Base-by-base conservation (phyloP, 2,329 filamentous ascomycete species). In the Cladophialophora chaetospira region DNA sequence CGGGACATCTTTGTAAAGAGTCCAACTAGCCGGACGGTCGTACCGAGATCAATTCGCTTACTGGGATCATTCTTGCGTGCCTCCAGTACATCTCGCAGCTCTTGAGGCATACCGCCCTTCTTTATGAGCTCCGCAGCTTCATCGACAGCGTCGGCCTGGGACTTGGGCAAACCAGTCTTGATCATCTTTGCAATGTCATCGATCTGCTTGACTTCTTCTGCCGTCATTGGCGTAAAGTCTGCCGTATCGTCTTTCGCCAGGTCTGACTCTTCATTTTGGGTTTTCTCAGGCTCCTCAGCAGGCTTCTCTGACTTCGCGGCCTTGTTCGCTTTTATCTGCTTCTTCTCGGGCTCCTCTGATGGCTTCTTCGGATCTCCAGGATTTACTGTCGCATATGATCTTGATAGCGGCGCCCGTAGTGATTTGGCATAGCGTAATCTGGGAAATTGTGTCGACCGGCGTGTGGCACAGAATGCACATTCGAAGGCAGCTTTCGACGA, bases 71-170 rank as follows among this genome's bases (percentile, higher is more conserved):
- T 79, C 70, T 70, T 74, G 67, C 76, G 74, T 62, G 79, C 79
- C 48, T 84, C 78, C 71, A 87, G 81, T 50, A 88, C 79, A 62
- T 87, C 80, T 53, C 82, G 80, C 15, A 91, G 73, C 68, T 91
- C 89, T 19, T 74, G 66, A 1, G 90, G 89, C 13, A 91, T 82
- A 8, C 91, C 91, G 38, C 85, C 79, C 58, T 79, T 78, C 73
- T 86, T 84, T 59, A 93, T 79, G 25, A 80, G 76, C 59, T 81
- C 75, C n/a, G 88, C 73, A 6, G 85, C 78, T 45, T 82, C 78
- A 57, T 84, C 79, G 57, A 91, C 71, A 19, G 80, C 75, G 48
- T 82, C 73, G 35, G 78, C 77, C 72, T 89, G 85, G n/a, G 79
- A 78, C 53, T 79, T 76, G 5, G 88, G 87, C 55, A 90, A 72